phyloP scores from a whole-genome alignment of 768 basidiomycete species.

The Hypsizygus marmoreus region DNA sequence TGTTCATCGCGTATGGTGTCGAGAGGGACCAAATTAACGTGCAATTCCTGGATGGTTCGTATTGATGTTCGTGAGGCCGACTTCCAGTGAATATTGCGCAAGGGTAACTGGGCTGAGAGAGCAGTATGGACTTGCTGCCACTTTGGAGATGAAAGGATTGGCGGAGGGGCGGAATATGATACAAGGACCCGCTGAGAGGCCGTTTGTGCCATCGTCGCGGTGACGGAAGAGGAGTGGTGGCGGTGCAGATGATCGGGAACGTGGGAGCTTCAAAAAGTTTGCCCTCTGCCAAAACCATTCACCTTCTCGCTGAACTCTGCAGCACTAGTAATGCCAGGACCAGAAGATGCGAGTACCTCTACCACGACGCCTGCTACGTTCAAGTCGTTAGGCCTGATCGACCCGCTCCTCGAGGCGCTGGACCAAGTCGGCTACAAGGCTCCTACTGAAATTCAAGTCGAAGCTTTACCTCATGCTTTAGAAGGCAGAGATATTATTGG shows the following conservation, averaged over 20 bases:
- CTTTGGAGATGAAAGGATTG: constrained; percentile 67
- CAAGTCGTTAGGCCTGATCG: constrained; percentile 83
- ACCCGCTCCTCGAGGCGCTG: constrained; percentile 86
- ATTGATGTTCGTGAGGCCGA: constrained; percentile 67
- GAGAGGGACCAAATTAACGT: constrained; percentile 69
- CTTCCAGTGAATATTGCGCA: constrained; percentile 95
- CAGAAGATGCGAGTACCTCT: constrained; percentile 59
- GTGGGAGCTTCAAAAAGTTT: constrained; percentile 24
- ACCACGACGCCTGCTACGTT: constrained; percentile 54
- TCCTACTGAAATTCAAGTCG: constrained; percentile 90
- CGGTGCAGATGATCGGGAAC: constrained; percentile 25
- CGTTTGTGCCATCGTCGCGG: constrained; percentile 16
- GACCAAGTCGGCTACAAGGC: constrained; percentile 77
- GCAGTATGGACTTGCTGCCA: constrained; percentile 72
- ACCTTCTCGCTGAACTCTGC: constrained; percentile 4
- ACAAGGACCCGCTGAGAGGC: constrained; percentile 56
- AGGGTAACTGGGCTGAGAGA: constrained; percentile 72
- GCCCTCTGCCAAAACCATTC: constrained; percentile 2
- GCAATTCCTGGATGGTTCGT: constrained; percentile 88
- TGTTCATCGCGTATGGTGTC: constrained; percentile 73
- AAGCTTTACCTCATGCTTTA: constrained; percentile 84
- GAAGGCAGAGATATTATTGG: constrained; percentile 96
- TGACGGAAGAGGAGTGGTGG: constrained; percentile 17
- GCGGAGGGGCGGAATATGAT: constrained; percentile 65
- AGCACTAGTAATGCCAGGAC: constrained; percentile 57